phyloP scores from a whole-genome alignment of 495 filamentous ascomycete genomes.

The Tuber calosporum region DNA sequence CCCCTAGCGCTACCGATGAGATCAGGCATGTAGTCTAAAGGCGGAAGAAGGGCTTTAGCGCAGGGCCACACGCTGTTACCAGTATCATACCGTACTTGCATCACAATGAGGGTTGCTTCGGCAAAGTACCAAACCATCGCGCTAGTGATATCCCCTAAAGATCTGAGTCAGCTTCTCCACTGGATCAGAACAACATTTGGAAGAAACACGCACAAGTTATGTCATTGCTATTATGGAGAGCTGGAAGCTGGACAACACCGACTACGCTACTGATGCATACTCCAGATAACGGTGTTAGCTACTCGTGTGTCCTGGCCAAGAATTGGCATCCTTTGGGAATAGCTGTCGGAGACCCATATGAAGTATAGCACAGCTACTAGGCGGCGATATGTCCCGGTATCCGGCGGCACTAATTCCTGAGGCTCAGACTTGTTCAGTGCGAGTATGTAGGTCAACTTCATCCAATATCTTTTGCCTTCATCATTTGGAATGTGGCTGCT shows the following conservation, averaged over 20 bases:
- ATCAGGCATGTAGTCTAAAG: neutral
- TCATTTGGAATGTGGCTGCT: too few species aligned
- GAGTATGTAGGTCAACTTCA: too few species aligned
- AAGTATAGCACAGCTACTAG: too few species aligned
- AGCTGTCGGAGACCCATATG: too few species aligned
- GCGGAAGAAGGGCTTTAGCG: slow-evolving; percentile 1
- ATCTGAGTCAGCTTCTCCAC: neutral
- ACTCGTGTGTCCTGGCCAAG: too few species aligned
- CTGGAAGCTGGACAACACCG: slow-evolving; percentile 9
- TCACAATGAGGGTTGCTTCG: slow-evolving; percentile 7
- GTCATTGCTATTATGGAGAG: slow-evolving; percentile 8
- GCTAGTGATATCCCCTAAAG: slow-evolving; percentile 9
- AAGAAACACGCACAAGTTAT: slow-evolving; percentile 8
- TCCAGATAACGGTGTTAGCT: neutral
- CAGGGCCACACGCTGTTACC: slow-evolving; percentile 9
- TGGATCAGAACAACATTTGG: neutral
- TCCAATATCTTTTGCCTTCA: too few species aligned
- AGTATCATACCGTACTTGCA: too few species aligned
- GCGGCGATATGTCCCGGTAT: too few species aligned
- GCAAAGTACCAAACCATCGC: slow-evolving; percentile 9
- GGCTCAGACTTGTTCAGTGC: too few species aligned
- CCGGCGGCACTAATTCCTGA: too few species aligned
- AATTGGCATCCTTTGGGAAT: too few species aligned
- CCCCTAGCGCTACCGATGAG: neutral
- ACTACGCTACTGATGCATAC: slow-evolving; percentile 7